A percentile compares a stretch with the other conserved stretches of the same genome.
These are phyloP conservation scores for Tetrahymena thermophila DNA, from an alignment of 73 alveolate species.

Conservation along the genomic window DNA sequence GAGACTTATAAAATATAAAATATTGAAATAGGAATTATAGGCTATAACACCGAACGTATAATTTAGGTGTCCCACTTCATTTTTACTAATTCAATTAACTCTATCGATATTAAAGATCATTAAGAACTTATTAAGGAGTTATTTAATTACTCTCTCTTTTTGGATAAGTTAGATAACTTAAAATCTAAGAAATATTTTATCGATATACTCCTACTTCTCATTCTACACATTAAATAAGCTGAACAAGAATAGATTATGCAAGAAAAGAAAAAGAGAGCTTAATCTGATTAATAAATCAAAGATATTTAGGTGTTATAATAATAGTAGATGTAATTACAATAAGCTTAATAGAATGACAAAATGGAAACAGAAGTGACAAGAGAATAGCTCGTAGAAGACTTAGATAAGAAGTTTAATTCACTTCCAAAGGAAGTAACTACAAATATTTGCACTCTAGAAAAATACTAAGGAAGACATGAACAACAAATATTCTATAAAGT, in stretches of 20 bases:
- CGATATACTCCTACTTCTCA: not conserved
- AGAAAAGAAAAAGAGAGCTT: not conserved
- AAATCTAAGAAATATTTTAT: not conserved
- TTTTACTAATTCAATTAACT: not conserved
- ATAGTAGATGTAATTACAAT: not conserved
- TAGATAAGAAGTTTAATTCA: not conserved
- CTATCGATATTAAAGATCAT: not conserved
- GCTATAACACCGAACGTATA: not conserved
- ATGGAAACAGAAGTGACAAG: not conserved
- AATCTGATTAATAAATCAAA: not conserved
- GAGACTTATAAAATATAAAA: not conserved
- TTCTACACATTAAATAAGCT: not conserved
- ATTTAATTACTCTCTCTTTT: not conserved
- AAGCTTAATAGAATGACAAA: not conserved
- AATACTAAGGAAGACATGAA: not conserved
- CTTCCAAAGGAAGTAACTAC: not conserved
- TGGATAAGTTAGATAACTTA: not conserved
- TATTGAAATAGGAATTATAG: not conserved
- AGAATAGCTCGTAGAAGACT: not conserved
- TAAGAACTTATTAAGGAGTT: not conserved
- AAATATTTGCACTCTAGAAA: not conserved
- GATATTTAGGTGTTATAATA: not conserved
- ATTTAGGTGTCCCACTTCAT: not conserved
- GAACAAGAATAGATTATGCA: not conserved
- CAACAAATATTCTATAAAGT: not conserved